A percentile compares a stretch with the other conserved stretches of the same genome.
These are phyloP conservation scores for Fusarium nelsonii DNA, from an alignment of 2,329 filamentous ascomycete species.

Conservation along the genomic window DNA sequence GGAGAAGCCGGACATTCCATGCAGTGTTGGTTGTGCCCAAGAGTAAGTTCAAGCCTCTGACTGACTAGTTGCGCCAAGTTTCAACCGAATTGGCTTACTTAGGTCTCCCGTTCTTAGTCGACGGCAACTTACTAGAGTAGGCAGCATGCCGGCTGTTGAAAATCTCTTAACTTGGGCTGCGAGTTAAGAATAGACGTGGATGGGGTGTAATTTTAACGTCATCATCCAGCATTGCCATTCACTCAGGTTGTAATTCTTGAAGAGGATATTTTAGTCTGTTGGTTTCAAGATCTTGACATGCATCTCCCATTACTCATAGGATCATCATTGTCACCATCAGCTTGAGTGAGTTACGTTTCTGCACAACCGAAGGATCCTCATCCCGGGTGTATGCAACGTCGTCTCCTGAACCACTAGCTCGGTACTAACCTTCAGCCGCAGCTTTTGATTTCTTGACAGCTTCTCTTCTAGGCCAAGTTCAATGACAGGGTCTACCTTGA, in stretches of 20 bases:
- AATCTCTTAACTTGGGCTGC: neutral
- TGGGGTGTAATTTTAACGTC: too few relatives aligned
- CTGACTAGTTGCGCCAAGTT: neutral
- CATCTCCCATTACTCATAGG: too few relatives aligned
- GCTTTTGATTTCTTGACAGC: neutral
- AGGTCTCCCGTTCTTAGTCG: slow-evolving; percentile 2
- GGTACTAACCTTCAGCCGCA: slow-evolving; percentile 3
- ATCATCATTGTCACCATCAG: neutral
- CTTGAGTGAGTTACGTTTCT: neutral
- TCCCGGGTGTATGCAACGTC: neutral
- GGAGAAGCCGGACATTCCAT: neutral
- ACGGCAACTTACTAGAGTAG: neutral
- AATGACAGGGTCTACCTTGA: neutral
- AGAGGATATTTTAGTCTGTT: neutral
- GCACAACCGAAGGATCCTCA: neutral
- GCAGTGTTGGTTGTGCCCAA: neutral
- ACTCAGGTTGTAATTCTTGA: neutral
- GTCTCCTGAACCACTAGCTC: neutral
- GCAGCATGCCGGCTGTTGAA: neutral
- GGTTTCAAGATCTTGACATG: neutral
- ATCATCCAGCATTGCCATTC: too few relatives aligned
- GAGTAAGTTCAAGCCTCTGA: neutral
- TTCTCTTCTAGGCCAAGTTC: slow-evolving; percentile 12
- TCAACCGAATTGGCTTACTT: neutral
- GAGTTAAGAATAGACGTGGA: too few relatives aligned